These are phyloP conservation scores for Cordyceps cicadae DNA, from an alignment of 2,329 filamentous ascomycete genomes.

Conservation along the genomic window DNA sequence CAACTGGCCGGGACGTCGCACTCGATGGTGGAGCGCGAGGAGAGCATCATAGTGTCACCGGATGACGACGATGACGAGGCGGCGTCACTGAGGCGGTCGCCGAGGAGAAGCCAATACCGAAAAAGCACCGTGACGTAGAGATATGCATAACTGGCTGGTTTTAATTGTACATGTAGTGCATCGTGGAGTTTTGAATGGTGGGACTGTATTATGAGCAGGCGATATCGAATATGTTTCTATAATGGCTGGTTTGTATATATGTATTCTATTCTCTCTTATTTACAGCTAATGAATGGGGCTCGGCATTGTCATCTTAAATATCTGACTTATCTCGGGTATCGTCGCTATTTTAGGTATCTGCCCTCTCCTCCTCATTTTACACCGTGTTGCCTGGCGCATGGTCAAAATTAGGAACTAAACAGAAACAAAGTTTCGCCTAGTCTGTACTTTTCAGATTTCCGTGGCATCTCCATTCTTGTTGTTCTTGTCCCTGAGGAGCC, in stretches of 20 bases:
- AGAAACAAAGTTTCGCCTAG: too few species aligned
- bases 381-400: too few species aligned
- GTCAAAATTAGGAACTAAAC: too few species aligned
- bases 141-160: not conserved
- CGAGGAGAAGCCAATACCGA: conserved; percentile 13
- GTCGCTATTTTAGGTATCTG: too few species aligned
- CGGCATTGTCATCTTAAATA: too few species aligned
- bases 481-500: too few species aligned
- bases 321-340: too few species aligned
- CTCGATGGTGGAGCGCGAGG: conserved; percentile 30
- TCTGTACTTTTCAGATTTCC: too few species aligned
- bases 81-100: conserved; percentile 19
- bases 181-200: not conserved
- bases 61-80: conserved; percentile 20
- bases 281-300: too few species aligned
- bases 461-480: too few species aligned
- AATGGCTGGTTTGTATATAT: not conserved
- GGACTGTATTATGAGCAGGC: too few species aligned
- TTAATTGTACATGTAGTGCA: not conserved
- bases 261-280: not conserved
- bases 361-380: too few species aligned
- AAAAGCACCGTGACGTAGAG: not conserved
- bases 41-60: conserved; percentile 31
- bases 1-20: conserved; percentile 37
- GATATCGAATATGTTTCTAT: not conserved